Base-by-base conservation (phyloP, 2,329 filamentous ascomycete species). In the Penicillium sp. region DNA sequence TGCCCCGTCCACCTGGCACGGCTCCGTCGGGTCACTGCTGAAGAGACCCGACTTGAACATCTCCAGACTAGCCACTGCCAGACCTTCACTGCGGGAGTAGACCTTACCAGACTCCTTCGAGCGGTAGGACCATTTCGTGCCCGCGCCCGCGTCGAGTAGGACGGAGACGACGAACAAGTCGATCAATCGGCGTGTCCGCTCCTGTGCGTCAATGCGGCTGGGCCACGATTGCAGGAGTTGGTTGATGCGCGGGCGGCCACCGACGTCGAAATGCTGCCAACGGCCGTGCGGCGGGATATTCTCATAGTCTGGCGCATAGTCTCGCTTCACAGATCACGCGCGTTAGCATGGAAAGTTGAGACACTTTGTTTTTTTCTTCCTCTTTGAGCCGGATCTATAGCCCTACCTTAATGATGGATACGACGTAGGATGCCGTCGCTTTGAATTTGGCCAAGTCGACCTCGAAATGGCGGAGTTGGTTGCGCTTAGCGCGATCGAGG, bases 1-100 rank as follows among this genome's bases (percentile, higher is more conserved):
- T 4, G 80, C 80, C 49, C 84, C 88, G 69, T 98, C 91, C 18
- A 97, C 93, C 64, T 94, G 90, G 59, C 81, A 87, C 35, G 88
- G 89, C 67, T 95, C 88, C 42, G 71, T 76, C 2, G 80, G 74
- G 60, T 91, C 80, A 65, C 89, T 86, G 50, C 89, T 95, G 70
- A 97, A 97, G 21, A 87, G 61, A 21, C 93, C 93, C 10, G 79
- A 75, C 70, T 95, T 95, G 77, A 95, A 96, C 90, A 96, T 95
- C 54, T 96, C 90, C 55, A 84, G 60, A 61, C 79, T 83, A 29
- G 81, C 81, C 7, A 85, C 82, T 7, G 90, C 90, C 39, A 96
- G 76, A 7, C 90, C 90, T 65, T 96, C 93, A 46, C 89, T 95
- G 35, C 93, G 81, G 36, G 81, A 77, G 67, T 91, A 97, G 27